phyloP scores from a whole-genome alignment of 305 asterid species.

The Andrographis paniculata region DNA sequence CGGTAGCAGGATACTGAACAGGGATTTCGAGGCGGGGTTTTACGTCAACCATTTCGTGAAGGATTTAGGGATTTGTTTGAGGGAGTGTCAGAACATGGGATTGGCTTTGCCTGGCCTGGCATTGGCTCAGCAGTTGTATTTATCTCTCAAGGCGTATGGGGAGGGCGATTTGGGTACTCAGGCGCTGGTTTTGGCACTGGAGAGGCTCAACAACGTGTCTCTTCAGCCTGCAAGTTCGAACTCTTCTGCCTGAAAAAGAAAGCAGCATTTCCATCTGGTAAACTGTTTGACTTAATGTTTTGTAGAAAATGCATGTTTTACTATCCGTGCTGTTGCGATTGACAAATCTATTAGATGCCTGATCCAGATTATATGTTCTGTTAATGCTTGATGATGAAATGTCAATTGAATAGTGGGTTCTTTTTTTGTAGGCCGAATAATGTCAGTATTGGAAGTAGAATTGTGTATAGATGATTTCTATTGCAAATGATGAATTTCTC shows the following conservation, averaged over 20 bases:
- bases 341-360: no score
- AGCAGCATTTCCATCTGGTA: constrained; percentile 13
- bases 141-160: constrained; percentile 85
- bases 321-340: no score
- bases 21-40: constrained; percentile 88
- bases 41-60: constrained; percentile 94
- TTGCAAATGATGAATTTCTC: no score
- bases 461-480: no score
- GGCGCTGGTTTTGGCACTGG: constrained; percentile 79
- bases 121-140: constrained; percentile 89
- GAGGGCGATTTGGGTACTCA: constrained; percentile 91
- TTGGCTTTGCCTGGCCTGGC: constrained; percentile 50
- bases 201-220: constrained; percentile 75
- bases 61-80: constrained; percentile 82
- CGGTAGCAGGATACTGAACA: constrained; percentile 53
- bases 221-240: constrained; percentile 23
- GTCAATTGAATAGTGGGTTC: no score
- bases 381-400: no score
- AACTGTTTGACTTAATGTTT: constrained; percentile 7
- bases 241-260: constrained; percentile 7
- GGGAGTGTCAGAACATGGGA: constrained; percentile 89
- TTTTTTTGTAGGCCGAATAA: no score
- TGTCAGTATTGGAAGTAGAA: no score
- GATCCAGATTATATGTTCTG: no score
- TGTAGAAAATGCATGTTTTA: no score